Evolutionary conservation across 2,329 filamentous ascomycete genomes (phyloP).

Genomic region (Penicillium olsonii): DNA sequence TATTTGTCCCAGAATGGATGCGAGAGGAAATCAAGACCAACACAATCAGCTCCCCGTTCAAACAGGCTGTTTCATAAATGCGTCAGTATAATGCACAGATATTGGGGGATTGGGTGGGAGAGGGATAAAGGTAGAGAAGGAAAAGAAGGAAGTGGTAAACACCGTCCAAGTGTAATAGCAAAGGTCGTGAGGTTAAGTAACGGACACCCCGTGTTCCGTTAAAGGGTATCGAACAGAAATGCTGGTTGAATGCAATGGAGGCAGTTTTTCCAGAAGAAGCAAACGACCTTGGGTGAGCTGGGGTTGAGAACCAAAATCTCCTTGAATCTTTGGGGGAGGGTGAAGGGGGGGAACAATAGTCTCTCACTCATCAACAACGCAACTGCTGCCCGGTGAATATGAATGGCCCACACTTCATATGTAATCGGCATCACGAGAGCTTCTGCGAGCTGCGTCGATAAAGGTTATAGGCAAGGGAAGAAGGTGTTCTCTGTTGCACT

Average conservation of each 20-base stretch:
- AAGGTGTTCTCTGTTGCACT: conserved; percentile 72
- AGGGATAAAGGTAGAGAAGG: conserved; percentile 33
- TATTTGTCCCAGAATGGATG: conserved; percentile 99
- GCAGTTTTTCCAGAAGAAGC: conserved; percentile 40
- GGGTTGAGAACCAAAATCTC: conserved; percentile 54
- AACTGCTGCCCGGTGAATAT: conserved; percentile 40
- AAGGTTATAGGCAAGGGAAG: conserved; percentile 61
- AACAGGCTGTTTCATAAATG: conserved; percentile 68
- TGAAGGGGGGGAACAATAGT: conserved; percentile 59
- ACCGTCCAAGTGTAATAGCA: conserved; percentile 40
- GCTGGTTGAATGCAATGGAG: conserved; percentile 30
- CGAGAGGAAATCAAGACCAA: conserved; percentile 89
- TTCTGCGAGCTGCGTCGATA: conserved; percentile 42
- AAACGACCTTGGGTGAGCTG: conserved; percentile 54
- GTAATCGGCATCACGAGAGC: conserved; percentile 38
- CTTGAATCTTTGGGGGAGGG: conserved; percentile 30
- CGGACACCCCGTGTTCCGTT: conserved; percentile 34
- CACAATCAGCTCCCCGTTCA: conserved; percentile 79
- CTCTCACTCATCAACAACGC: conserved; percentile 59
- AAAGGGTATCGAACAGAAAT: conserved; percentile 34
- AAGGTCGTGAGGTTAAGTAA: conserved; percentile 33
- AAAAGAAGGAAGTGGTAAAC: conserved; percentile 39
- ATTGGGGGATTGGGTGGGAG: conserved; percentile 30
- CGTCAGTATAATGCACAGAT: conserved; percentile 41
- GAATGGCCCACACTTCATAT: conserved; percentile 35